Evolutionary conservation across 495 filamentous ascomycete genomes (phyloP).

Genomic region (Cryomyces minteri): DNA sequence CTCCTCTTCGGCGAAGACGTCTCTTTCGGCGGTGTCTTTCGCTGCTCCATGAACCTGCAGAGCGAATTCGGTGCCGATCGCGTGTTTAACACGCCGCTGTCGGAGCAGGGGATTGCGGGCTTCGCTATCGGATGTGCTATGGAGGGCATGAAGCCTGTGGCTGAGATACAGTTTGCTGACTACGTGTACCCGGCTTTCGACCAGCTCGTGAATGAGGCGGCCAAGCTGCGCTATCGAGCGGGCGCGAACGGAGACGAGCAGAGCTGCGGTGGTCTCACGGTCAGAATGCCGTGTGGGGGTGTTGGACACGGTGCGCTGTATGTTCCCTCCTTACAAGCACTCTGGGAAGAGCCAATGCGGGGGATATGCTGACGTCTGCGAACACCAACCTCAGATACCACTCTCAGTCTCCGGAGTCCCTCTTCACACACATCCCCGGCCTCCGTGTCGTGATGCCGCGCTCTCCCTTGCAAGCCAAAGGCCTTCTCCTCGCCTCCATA

Average conservation of each 20-base stretch:
- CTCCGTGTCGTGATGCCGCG: slow-evolving; percentile 79
- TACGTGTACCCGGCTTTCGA: slow-evolving; percentile 96
- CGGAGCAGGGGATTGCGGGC: slow-evolving; percentile 86
- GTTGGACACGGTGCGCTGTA: slow-evolving; percentile 92
- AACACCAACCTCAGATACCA: slow-evolving; percentile 42
- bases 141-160: slow-evolving; percentile 82
- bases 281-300: slow-evolving; percentile 85
- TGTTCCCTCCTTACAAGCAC: slow-evolving; percentile 8
- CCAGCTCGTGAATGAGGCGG: slow-evolving; percentile 92
- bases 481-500: slow-evolving; percentile 67
- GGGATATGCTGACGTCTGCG: not conserved
- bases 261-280: slow-evolving; percentile 41
- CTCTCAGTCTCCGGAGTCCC: slow-evolving; percentile 78
- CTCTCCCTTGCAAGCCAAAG: slow-evolving; percentile 83
- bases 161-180: slow-evolving; percentile 96
- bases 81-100: slow-evolving; percentile 92
- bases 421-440: slow-evolving; percentile 87
- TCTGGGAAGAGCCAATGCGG: not conserved
- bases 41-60: slow-evolving; percentile 80
- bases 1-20: slow-evolving; percentile 94
- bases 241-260: slow-evolving; percentile 44
- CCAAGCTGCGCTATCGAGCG: slow-evolving; percentile 80
- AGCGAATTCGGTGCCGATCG: slow-evolving; percentile 72
- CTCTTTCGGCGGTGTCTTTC: slow-evolving; percentile 90
- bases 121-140: slow-evolving; percentile 83